Conservation (phyloP, 202 grass and related monocot genomes). For the Panicum hallii region DNA sequence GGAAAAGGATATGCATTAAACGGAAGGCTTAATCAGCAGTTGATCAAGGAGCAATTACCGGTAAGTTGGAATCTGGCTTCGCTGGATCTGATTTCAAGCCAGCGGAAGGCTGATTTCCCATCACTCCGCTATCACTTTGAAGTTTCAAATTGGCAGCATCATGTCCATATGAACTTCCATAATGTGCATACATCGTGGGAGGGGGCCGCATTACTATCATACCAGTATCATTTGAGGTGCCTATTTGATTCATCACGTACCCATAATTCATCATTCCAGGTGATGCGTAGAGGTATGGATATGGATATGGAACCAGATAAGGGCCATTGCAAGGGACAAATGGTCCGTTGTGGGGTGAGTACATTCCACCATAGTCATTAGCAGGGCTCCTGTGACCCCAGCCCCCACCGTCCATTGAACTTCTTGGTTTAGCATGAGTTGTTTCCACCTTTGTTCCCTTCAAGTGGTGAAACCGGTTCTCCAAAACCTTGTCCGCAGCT, state of each 20-base stretch:
- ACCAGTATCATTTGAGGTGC: background rate
- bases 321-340: background rate
- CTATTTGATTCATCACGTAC: background rate
- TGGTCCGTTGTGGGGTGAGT: background rate
- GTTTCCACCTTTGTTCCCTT: constrained; percentile 56
- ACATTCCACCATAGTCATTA: background rate
- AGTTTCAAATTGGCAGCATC: background rate
- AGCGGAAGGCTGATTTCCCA: constrained; percentile 6
- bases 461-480: constrained; percentile 58
- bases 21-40: background rate
- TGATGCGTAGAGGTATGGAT: background rate
- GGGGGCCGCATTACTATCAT: constrained; percentile 13
- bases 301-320: constrained; percentile 9
- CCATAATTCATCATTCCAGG: background rate
- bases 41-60: constrained; percentile 4
- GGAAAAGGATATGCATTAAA: background rate
- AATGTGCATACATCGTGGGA: constrained; percentile 10
- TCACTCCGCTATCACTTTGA: constrained; percentile 10
- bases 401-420: background rate
- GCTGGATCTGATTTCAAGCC: constrained; percentile 7
- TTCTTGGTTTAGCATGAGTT: constrained; percentile 50
- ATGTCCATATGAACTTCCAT: constrained; percentile 29
- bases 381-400: background rate
- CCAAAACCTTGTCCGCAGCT: constrained; percentile 47
- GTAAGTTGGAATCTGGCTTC: constrained; percentile 43